These are phyloP conservation scores for Aspergillus pseudoviridinutans DNA, from an alignment of 2,329 filamentous ascomycete species.

Conservation along the genomic window DNA sequence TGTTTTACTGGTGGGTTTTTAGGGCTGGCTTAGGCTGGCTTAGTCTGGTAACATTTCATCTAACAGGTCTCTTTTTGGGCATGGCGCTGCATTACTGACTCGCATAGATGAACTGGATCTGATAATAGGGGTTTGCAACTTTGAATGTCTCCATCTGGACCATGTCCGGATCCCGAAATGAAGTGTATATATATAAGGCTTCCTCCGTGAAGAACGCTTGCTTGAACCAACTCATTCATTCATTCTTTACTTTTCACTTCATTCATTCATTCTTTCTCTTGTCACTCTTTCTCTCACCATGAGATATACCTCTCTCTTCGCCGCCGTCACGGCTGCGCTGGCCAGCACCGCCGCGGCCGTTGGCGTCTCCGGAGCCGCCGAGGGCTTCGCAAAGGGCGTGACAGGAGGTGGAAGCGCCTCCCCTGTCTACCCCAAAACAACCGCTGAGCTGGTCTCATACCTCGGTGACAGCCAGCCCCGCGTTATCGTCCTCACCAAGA, in stretches of 20 bases:
- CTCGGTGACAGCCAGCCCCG: conserved; percentile 52
- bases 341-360: not conserved
- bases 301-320: conserved; percentile 1
- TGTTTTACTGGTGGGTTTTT: not conserved
- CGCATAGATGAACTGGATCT: not conserved
- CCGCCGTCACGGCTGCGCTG: not conserved
- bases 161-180: not conserved
- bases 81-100: not conserved
- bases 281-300: not conserved
- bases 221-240: not conserved
- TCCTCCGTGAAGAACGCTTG: not conserved
- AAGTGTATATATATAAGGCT: not conserved
- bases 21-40: not conserved
- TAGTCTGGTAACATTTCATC: not conserved
- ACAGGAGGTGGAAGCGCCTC: conserved; percentile 56
- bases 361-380: conserved; percentile 28
- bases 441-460: conserved; percentile 54
- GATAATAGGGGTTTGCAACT: not conserved
- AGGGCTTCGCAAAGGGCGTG: conserved; percentile 49
- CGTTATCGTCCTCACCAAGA: conserved; percentile 46
- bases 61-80: not conserved
- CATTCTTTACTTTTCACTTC: not conserved
- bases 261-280: not conserved
- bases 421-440: conserved; percentile 52
- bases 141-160: not conserved